These are phyloP conservation scores for Poteriospumella lacustris DNA, from an alignment of 108 stramenopile species.

Conservation along the genomic window DNA sequence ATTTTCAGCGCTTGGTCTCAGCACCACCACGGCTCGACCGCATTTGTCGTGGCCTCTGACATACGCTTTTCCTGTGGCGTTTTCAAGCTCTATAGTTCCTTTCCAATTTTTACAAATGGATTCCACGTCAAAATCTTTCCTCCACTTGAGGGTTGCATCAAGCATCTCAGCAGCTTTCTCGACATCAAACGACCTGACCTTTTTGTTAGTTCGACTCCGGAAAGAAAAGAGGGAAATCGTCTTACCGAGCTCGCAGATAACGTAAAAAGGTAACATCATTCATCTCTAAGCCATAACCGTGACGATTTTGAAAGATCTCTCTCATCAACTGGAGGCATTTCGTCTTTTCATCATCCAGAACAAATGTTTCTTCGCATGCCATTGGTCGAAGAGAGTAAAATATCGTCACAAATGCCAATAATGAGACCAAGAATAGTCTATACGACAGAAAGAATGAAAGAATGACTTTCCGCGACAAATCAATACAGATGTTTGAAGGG, in stretches of 20 bases:
- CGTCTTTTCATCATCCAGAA: no score
- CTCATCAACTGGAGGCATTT: no score
- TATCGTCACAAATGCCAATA: no score
- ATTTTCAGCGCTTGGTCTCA: conserved; percentile 76
- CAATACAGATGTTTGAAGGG: no score
- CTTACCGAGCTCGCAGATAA: conserved; percentile 40
- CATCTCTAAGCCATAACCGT: neutral
- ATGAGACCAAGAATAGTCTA: no score
- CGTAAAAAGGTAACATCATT: conserved; percentile 40
- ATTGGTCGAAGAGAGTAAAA: no score
- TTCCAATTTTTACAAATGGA: conserved; percentile 32
- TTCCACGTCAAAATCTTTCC: conserved; percentile 70
- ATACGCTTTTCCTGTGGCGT: conserved; percentile 67
- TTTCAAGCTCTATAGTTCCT: neutral
- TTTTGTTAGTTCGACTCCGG: neutral
- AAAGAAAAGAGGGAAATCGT: neutral
- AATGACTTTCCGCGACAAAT: no score
- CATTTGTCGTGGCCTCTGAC: conserved; percentile 67
- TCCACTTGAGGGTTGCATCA: conserved; percentile 62
- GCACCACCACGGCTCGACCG: conserved; percentile 68
- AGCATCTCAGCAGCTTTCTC: neutral
- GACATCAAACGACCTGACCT: conserved; percentile 11
- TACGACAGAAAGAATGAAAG: no score
- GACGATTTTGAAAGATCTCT: neutral
- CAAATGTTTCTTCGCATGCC: no score